Conservation (phyloP, 73 alveolate species). For the Symbiodinium pilosum region DNA sequence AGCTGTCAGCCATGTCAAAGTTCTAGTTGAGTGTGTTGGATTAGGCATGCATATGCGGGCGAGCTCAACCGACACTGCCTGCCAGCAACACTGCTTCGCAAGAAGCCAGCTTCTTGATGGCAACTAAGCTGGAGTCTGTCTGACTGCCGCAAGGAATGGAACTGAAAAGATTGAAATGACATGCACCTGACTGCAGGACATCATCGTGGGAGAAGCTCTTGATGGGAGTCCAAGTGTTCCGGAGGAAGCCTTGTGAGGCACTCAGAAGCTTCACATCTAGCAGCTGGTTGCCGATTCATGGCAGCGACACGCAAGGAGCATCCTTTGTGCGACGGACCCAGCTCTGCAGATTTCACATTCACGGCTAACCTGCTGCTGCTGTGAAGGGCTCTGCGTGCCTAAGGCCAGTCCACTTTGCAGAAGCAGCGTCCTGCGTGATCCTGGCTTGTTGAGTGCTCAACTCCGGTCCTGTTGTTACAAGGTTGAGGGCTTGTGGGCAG, state of each 20-base stretch:
- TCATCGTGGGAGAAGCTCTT: constrained; percentile 51
- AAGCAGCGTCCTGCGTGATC: constrained; percentile 58
- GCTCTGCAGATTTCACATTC: constrained; percentile 13
- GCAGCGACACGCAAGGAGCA: not conserved
- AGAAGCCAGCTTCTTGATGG: constrained; percentile 17
- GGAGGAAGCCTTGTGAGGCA: constrained; percentile 50
- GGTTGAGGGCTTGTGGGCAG: no score
- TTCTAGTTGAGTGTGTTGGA: no score
- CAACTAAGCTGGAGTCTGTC: no score
- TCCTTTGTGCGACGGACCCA: not conserved
- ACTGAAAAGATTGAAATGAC: no score
- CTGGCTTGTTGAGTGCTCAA: not conserved
- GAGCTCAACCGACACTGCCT: constrained; percentile 87
- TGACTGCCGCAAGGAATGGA: no score
- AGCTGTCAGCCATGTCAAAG: no score
- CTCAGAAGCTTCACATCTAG: not conserved
- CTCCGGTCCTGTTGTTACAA: no score
- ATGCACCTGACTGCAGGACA: no score
- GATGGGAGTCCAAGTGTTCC: constrained; percentile 81
- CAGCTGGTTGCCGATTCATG: no score
- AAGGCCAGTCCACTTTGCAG: constrained; percentile 67
- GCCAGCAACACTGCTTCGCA: constrained; percentile 62
- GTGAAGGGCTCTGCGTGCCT: not conserved
- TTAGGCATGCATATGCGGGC: constrained; percentile 82
- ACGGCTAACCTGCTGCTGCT: not conserved